Evolutionary conservation across 768 basidiomycete species (phyloP), one percentile per base, ranked within the genome.

Genomic region (Hygrophorus pudorinus): DNA sequence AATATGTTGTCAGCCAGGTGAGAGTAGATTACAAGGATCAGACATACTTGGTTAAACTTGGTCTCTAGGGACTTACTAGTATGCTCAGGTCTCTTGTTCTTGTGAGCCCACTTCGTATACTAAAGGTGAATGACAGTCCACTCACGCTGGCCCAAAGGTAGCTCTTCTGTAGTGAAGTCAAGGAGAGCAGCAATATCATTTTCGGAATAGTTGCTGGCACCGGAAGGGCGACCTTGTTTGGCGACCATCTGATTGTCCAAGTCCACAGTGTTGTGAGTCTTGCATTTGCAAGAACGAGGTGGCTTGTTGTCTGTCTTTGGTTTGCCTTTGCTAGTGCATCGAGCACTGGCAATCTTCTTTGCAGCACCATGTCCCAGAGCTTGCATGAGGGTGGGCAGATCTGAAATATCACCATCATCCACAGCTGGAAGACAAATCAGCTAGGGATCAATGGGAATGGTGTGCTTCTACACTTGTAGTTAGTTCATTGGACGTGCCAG

Each of bases 1-100:
- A 11, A 11, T 7, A 4, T 2, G 21, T 12, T 11, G 37, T 38
- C 16, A 32, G 12, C 8, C n/a, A 21, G n/a, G 21, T 34, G 2
- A 12, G 3, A 21, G 9, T 31, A 12, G 21, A 28, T 18, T 8
- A 33, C 1, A 35, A 42, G 13, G n/a, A 32, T 33, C 16, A 4
- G 9, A 33, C 41, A 16, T 12, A 42, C 42, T 14, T 32, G 33
- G 5, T 58, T 60, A 37, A 46, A 61, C 45, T 56, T 58, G 1
- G 48, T 57, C 41, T 59, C 52, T 20, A 61, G 49, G n/a, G 51
- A 51, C 24, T 48, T 54, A 13, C 37, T 14, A 11, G 38, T 44
- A 6, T 44, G 49, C n/a, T 36, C 30, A 11, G 50, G 49, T 13
- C 41, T 40, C 4, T 42, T 36, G 27, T 56, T 28, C 8, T 30